phyloP scores from a whole-genome alignment of 768 basidiomycete genomes.

The Pisolithus tinctorius region DNA sequence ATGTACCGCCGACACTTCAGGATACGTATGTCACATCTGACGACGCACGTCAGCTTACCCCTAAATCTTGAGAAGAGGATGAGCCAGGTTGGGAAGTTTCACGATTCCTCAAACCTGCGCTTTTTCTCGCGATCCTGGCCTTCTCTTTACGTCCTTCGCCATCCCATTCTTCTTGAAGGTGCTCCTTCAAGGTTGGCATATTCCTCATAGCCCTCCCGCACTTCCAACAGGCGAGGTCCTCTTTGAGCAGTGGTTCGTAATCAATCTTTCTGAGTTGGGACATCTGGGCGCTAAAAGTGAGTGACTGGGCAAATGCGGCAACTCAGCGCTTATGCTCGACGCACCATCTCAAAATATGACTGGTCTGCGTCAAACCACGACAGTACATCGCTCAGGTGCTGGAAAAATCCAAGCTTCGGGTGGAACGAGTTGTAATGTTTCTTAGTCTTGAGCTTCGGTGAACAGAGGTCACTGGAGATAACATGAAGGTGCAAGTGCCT shows the following conservation, averaged over 20 bases:
- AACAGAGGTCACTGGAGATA: conserved; percentile 70
- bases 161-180: conserved; percentile 72
- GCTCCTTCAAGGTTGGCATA: conserved; percentile 68
- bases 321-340: conserved; percentile 12
- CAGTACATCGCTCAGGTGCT: conserved; percentile 70
- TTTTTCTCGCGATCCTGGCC: conserved; percentile 32
- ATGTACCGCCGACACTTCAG: neutral
- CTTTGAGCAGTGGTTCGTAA: conserved; percentile 66
- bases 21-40: too few species aligned
- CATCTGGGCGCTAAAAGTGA: conserved; percentile 35
- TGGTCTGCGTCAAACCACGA: conserved; percentile 70
- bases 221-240: conserved; percentile 59
- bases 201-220: conserved; percentile 60
- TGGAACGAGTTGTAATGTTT: conserved; percentile 92
- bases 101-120: conserved; percentile 26
- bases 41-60: conserved; percentile 3
- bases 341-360: conserved; percentile 45
- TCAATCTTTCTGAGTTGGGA: conserved; percentile 40
- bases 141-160: conserved; percentile 37
- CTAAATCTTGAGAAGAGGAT: neutral
- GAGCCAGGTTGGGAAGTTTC: neutral
- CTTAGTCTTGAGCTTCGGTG: conserved; percentile 71
- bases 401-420: conserved; percentile 77
- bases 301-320: neutral
- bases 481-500: conserved; percentile 86